phyloP scores from a whole-genome alignment of 2,329 filamentous ascomycete genomes.

The Botrytis fragariae region DNA sequence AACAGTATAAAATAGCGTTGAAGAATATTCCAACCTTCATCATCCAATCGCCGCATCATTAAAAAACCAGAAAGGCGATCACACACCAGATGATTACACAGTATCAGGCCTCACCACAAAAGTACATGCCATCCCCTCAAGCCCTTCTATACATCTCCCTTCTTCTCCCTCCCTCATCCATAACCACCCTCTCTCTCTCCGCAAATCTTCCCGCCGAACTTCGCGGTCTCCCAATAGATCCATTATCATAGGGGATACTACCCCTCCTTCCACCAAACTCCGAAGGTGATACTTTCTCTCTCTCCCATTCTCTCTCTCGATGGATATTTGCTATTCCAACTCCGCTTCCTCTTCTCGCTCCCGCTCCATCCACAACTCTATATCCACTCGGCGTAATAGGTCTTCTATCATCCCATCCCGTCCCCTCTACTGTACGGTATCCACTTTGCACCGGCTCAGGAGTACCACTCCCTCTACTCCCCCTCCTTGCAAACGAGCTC shows the following conservation, averaged over 20 bases:
- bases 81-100: background rate
- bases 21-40: background rate
- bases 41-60: background rate
- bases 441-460: background rate
- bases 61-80: background rate
- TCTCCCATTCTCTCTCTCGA: background rate
- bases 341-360: background rate
- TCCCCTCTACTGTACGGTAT: conserved; percentile 1
- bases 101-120: background rate
- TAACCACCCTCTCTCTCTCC: conserved; percentile 2
- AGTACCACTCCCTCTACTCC: background rate
- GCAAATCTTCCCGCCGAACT: conserved; percentile 7
- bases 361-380: conserved; percentile 3
- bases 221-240: background rate
- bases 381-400: conserved; percentile 2
- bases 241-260: background rate
- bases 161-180: conserved; percentile 14
- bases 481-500: background rate
- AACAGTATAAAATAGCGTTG: background rate
- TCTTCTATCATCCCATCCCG: conserved; percentile 3
- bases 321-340: background rate
- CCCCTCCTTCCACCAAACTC: background rate
- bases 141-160: conserved; percentile 5
- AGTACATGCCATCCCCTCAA: background rate
- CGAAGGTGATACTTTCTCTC: background rate